Evolutionary conservation across 2,329 filamentous ascomycete species (phyloP), one percentile per base, ranked within the genome.

Genomic region (Aspergillus aculeatinus): DNA sequence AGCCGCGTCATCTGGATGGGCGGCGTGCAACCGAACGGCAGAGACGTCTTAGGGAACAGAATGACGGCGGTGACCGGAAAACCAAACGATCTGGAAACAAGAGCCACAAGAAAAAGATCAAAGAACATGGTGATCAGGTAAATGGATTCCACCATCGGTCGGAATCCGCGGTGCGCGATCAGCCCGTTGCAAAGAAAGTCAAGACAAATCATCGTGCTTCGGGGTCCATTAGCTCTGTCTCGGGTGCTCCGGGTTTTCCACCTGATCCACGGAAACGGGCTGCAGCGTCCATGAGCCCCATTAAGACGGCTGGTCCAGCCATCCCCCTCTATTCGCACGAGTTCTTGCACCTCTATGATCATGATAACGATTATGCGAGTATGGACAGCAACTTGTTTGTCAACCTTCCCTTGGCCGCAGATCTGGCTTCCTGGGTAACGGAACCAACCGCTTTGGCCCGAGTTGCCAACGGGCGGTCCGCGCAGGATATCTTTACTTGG

Each of bases 41-140:
- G 70, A 81, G 80, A 65, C 79, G 82, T 59, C 85, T 87, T 61
- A 83, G 89, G 62, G 82, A 85, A 68, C 79, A 82, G 65, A 82
- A 80, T 63, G 81, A 82, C 62, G 82, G 85, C 62, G 79, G 82
- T 68, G 87, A 92, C 74, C 87, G 89, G 77, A 91, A 90, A 78
- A 68, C 85, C 60, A 90, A 93, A 76, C 86, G 92, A 62, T 86
- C 88, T 9, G 84, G 88, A 6, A 82, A 90, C 12, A 96, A 96
- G 74, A 89, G 84, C 72, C 89, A 92, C 72, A 96, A 93, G 81
- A 97, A 96, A 81, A 96, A 93, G 77, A 76, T 84, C 42, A 96
- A 92, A 73, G 90, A 92, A 29, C 63, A 57, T 33, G 61, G 58
- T 31, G 64, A 71, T 31, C 70, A 73, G 50, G 61, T 68, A 48